A percentile compares a stretch with the other conserved stretches of the same genome.
Conservation (phyloP, 495 filamentous ascomycete genomes). For the Penicillium maclennaniae region DNA sequence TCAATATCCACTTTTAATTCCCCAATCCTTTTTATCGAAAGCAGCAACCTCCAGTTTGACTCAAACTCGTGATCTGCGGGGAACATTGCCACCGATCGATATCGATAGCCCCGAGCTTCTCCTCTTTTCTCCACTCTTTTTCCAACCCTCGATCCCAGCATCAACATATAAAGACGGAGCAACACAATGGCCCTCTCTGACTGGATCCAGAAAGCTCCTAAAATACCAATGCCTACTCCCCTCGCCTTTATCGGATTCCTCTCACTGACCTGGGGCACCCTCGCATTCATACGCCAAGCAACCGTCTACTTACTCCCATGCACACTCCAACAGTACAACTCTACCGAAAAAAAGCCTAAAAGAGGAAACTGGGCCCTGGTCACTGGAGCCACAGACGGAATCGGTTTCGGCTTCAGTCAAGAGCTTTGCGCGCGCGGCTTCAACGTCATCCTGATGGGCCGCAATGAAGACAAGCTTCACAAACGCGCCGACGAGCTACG, state of each 20-base stretch:
- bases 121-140: too few relatives aligned
- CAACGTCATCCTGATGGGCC: slow-evolving; percentile 56
- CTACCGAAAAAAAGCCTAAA: not conserved
- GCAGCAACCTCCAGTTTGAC: not conserved
- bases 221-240: too few relatives aligned
- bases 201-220: slow-evolving; percentile 4
- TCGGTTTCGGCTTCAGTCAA: slow-evolving; percentile 48
- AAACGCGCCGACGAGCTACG: slow-evolving; percentile 24
- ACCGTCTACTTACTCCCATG: slow-evolving; percentile 18
- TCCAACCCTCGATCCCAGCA: not conserved
- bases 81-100: not conserved
- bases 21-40: not conserved
- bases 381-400: slow-evolving; percentile 58
- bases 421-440: slow-evolving; percentile 53
- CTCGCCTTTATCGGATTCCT: slow-evolving; percentile 18
- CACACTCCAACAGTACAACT: slow-evolving; percentile 18
- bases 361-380: slow-evolving; percentile 51
- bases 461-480: slow-evolving; percentile 45
- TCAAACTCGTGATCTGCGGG: too few relatives aligned
- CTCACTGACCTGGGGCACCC: slow-evolving; percentile 10
- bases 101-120: not conserved
- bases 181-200: not conserved
- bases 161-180: not conserved
- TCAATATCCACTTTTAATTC: not conserved
- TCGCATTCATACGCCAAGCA: slow-evolving; percentile 18